Base-by-base conservation (phyloP, 2,329 filamentous ascomycete genomes). In the Alternaria tenuissima region DNA sequence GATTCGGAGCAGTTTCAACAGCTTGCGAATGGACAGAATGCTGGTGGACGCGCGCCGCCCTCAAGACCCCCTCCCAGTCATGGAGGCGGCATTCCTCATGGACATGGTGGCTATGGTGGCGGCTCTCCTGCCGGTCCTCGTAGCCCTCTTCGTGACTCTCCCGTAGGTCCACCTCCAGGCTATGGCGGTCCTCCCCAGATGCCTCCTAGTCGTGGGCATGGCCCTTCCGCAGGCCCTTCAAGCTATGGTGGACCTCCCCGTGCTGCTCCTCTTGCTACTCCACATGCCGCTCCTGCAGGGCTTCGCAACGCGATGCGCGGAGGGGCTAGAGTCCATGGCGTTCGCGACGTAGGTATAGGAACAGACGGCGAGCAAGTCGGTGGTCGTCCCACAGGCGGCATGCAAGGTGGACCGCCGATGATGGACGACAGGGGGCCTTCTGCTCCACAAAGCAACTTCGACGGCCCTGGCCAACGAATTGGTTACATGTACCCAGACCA, bases 221-320 rank as follows among this genome's bases (percentile, higher is more conserved):
- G 38, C 38, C n/a, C 28, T 3, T 26, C 26, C 14, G n/a, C 28
- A 34, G 18, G 28, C 4, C n/a, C 44, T 3, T 32, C 44, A 22
- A 34, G 44, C 28, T 34, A 48, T 18, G 32, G 46, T 36, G 18
- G 18, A 11, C 12, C 43, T 34, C 42, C 34, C 39, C 53, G 43
- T 41, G 24, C 18, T 41, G 14, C 20, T 56, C 43, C 36, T 39
- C 11, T 24, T 30, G 18, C 46, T 48, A 48, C 28, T 24, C 46
- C 46, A 9, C 46, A 36, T 24, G 46, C 46, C 30, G 30, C 46
- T 12, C 46, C 46, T 8, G 30, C 32, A 49, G 20, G 46, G 7
- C 30, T 49, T 26, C 46, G 46, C 46, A 49, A 49, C 46, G 32
- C 46, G 4, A 48, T 48, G 46, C 46, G 46, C 14, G 46, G 46